These are phyloP conservation scores for Pulicaria dysenterica DNA, from an alignment of 129 eudicot species.

Conservation along the genomic window DNA sequence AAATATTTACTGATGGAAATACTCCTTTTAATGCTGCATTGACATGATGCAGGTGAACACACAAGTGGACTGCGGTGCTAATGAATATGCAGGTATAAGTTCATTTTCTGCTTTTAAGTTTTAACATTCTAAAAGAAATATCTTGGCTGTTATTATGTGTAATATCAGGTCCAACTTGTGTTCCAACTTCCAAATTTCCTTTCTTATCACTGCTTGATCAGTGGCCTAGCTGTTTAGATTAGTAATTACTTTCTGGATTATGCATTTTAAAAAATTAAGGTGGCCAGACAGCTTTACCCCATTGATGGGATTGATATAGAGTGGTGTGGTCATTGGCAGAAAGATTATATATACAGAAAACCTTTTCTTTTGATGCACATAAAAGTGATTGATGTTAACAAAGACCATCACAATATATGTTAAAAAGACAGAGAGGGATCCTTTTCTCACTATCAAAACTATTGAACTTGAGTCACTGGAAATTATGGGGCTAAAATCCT, in stretches of 20 bases:
- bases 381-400: slow-evolving; percentile 4
- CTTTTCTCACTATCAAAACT: slow-evolving; percentile 13
- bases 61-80: slow-evolving; percentile 19
- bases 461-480: slow-evolving; percentile 34
- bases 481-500: slow-evolving; percentile 25
- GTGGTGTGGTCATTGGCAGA: slow-evolving; percentile 5
- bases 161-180: not conserved
- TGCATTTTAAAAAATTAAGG: slow-evolving; percentile 5
- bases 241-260: not conserved
- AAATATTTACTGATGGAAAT: slow-evolving; percentile 11
- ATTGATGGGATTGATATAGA: not conserved
- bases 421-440: slow-evolving; percentile 1
- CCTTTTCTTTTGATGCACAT: not conserved
- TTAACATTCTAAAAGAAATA: not conserved
- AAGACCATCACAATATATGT: not conserved
- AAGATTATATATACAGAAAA: not conserved
- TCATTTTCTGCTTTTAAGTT: slow-evolving; percentile 1
- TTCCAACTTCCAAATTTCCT: not conserved
- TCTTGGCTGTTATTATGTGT: not conserved
- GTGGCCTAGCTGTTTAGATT: not conserved
- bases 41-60: slow-evolving; percentile 27
- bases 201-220: not conserved
- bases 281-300: not conserved
- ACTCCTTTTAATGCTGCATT: not conserved
- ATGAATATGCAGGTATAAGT: slow-evolving; percentile 12